Evolutionary conservation across 164 flowering plant genomes (phyloP), one percentile per base, ranked within the genome.

Genomic region (Taxillus chinensis): DNA sequence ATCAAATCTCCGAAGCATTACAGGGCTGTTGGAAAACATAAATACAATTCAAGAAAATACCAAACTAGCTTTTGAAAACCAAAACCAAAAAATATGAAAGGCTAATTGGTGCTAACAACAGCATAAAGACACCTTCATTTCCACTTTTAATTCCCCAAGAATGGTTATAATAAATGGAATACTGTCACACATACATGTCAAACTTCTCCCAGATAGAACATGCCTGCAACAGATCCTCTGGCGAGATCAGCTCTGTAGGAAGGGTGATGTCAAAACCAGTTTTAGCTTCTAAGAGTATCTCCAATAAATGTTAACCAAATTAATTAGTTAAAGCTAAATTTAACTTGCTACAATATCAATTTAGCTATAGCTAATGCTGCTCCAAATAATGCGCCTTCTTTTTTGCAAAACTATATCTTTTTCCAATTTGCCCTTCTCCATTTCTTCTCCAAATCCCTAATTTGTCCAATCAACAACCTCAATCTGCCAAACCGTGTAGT

Each of bases 181-280:
- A 45, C 53, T 15, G 62, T 64, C 50, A 63, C 62, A 66, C 98
- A 64, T 87, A 93, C 98, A 84, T 95, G 73, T 93, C 91, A 83
- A 89, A 79, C 71, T 87, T 90, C 77, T 86, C 96, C 99, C 99
- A 93, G 39, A 93, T 77, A 68, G 91, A 81, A 75, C 99, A 93
- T 27, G 97, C 99, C 76, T 77, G 97, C 72, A 86, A 66, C 71
- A 93, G 73, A 78, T 93, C 99, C 63, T 93, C 99, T 7, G 99
- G 97, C 8, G 99, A 90, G 59, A 93, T 93, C 76, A 93, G 72
- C 67, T 87, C 99, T 93, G 92, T 41, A 48, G 16, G 71, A 13
- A 49, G 45, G 45, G 52, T 15, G 41, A 41, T 50, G 27, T 5
- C 1, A 49, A 46, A 10, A 38, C 16, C 43, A 46, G 7, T n/a